Percentiles rank a stretch among this genome's conserved stretches.
Conservation (phyloP, 176 grass and related monocot genomes). For the Oryza meridionalis region DNA sequence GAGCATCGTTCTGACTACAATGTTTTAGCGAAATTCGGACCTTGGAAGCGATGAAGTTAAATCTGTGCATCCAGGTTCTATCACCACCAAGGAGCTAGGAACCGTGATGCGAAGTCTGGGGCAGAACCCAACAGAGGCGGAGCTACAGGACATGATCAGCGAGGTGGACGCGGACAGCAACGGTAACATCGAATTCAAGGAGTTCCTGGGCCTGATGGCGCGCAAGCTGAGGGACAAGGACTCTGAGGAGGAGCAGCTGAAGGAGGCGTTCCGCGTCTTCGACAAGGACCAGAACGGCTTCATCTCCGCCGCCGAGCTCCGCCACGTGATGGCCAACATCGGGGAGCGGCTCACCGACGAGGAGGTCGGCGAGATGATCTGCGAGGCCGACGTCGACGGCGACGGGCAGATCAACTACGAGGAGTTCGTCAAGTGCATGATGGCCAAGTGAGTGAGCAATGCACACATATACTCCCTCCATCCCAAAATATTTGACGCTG, state of each 20-base stretch:
- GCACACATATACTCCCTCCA: no score
- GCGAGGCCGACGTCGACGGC: slow-evolving; percentile 61
- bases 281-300: slow-evolving; percentile 77
- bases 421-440: slow-evolving; percentile 84
- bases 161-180: slow-evolving; percentile 59
- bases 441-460: slow-evolving; percentile 63
- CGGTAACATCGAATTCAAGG: slow-evolving; percentile 54
- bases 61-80: slow-evolving; percentile 34
- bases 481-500: no score
- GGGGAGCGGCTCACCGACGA: slow-evolving; percentile 60
- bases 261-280: slow-evolving; percentile 73
- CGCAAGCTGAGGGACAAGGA: slow-evolving; percentile 55
- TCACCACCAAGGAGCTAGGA: slow-evolving; percentile 64
- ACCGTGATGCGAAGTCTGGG: slow-evolving; percentile 69
- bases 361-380: slow-evolving; percentile 66
- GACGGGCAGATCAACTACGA: slow-evolving; percentile 68
- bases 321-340: slow-evolving; percentile 67
- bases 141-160: slow-evolving; percentile 73
- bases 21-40: no score
- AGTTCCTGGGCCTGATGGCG: slow-evolving; percentile 66
- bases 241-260: slow-evolving; percentile 70
- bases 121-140: slow-evolving; percentile 64
- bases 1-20: no score
- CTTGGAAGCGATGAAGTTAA: neutral
- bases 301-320: slow-evolving; percentile 65